Percentiles rank a stretch among this genome's conserved stretches.
Conservation (phyloP, 2,329 filamentous ascomycete genomes). For the Thermochaetoides dissita region DNA sequence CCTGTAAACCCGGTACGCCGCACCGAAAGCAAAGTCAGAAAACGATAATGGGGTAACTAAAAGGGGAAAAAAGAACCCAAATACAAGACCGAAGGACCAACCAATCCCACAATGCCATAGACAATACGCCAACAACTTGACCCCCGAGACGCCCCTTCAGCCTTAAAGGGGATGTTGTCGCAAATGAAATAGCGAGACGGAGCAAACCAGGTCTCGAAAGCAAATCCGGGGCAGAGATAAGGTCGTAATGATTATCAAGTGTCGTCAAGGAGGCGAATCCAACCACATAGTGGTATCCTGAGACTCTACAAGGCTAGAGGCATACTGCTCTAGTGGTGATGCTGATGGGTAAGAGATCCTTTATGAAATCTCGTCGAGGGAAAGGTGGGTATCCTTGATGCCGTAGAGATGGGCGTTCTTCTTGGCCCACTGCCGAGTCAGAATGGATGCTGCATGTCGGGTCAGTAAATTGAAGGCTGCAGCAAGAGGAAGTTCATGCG, state of each 20-base stretch:
- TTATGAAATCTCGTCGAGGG: constrained; percentile 33
- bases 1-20: constrained; percentile 11
- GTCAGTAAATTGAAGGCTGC: too few species aligned
- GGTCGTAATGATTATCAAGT: constrained; percentile 11
- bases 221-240: constrained; percentile 8
- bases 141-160: constrained; percentile 4
- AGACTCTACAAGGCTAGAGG: constrained; percentile 9
- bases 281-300: constrained; percentile 16
- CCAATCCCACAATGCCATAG: constrained; percentile 9
- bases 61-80: constrained; percentile 4
- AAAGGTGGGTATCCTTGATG: constrained; percentile 34
- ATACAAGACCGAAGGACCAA: constrained; percentile 6
- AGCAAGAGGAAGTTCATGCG: too few species aligned
- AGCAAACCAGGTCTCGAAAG: constrained; percentile 4
- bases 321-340: constrained; percentile 1
- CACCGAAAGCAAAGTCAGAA: constrained; percentile 10
- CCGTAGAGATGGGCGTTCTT: constrained; percentile 50
- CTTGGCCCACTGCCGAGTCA: constrained; percentile 88
- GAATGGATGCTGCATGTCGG: constrained; percentile 57
- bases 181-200: constrained; percentile 9
- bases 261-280: constrained; percentile 14
- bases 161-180: constrained; percentile 4
- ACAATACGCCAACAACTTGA: constrained; percentile 3
- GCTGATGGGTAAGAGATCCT: neutral
- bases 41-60: constrained; percentile 1